Conservation (phyloP, 768 basidiomycete genomes). For the Lyophyllum atratum region DNA sequence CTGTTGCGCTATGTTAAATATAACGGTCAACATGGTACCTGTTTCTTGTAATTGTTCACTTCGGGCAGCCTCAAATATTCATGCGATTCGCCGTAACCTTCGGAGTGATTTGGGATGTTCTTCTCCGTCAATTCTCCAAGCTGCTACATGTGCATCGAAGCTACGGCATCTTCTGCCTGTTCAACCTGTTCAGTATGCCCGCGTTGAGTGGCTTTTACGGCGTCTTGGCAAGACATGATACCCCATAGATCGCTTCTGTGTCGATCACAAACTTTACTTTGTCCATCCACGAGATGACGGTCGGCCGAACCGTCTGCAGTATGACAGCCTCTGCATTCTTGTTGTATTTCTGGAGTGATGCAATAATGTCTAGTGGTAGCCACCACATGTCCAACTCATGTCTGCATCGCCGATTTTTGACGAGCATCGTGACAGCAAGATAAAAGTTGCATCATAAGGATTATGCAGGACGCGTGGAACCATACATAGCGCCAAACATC, state of each 20-base stretch:
- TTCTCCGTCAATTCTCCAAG: background rate
- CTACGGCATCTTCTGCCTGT: background rate
- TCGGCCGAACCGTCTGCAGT: conserved; percentile 1
- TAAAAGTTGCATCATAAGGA: background rate
- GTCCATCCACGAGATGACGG: background rate
- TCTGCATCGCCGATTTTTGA: background rate
- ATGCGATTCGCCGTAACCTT: background rate
- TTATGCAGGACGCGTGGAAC: background rate
- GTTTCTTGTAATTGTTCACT: background rate
- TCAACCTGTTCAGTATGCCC: background rate
- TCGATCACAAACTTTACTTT: background rate
- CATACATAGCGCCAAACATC: background rate
- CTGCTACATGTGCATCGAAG: background rate
- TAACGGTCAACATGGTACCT: too few relatives aligned
- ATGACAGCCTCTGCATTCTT: background rate
- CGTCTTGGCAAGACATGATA: background rate
- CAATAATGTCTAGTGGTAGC: background rate
- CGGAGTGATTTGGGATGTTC: background rate
- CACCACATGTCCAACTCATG: conserved; percentile 1
- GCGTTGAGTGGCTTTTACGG: background rate
- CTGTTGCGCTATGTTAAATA: too few relatives aligned
- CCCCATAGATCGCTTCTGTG: background rate
- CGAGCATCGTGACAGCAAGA: background rate
- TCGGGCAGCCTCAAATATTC: background rate
- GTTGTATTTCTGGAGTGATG: background rate